A percentile compares a stretch with the other conserved stretches of the same genome.
phyloP scores from a whole-genome alignment of 2,329 filamentous ascomycete genomes.

The Venturia effusa region DNA sequence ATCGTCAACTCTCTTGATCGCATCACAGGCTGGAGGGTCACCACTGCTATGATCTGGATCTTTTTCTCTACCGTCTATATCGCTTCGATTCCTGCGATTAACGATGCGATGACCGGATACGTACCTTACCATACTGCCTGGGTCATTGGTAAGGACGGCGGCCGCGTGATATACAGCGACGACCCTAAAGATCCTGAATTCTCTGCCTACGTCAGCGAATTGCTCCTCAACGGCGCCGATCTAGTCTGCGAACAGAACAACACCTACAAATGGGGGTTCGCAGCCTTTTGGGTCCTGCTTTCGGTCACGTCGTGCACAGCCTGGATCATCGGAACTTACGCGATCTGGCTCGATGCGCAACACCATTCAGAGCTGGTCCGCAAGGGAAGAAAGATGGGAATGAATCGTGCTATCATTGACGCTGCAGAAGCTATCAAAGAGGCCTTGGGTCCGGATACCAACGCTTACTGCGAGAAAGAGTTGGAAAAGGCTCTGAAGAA shows the following conservation, averaged over 20 bases:
- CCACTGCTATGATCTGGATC: conserved; percentile 10
- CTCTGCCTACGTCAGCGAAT: too few species aligned
- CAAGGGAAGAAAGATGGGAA: conserved; percentile 7
- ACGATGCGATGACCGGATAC: conserved; percentile 11
- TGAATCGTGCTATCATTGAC: conserved; percentile 10
- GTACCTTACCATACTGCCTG: neutral
- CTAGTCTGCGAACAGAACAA: too few species aligned
- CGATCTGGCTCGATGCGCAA: conserved; percentile 11
- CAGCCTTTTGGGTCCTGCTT: conserved; percentile 1
- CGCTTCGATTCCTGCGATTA: conserved; percentile 5
- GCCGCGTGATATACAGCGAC: too few species aligned
- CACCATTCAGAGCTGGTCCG: conserved; percentile 9
- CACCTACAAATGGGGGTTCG: conserved; percentile 9
- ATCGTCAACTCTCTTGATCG: conserved; percentile 1
- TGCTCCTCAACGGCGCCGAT: too few species aligned
- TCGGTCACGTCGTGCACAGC: neutral
- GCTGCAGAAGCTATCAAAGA: conserved; percentile 10
- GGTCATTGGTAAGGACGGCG: neutral
- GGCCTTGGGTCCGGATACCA: conserved; percentile 3
- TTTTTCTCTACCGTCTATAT: conserved; percentile 10
- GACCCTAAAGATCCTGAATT: too few species aligned
- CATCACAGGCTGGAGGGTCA: neutral
- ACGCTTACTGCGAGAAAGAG: conserved; percentile 9
- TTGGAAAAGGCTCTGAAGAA: conserved; percentile 2
- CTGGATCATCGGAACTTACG: conserved; percentile 10